A percentile compares a stretch with the other conserved stretches of the same genome.
Conservation (phyloP, 2,329 filamentous ascomycete species). For the Fusarium tanahbumbuense region DNA sequence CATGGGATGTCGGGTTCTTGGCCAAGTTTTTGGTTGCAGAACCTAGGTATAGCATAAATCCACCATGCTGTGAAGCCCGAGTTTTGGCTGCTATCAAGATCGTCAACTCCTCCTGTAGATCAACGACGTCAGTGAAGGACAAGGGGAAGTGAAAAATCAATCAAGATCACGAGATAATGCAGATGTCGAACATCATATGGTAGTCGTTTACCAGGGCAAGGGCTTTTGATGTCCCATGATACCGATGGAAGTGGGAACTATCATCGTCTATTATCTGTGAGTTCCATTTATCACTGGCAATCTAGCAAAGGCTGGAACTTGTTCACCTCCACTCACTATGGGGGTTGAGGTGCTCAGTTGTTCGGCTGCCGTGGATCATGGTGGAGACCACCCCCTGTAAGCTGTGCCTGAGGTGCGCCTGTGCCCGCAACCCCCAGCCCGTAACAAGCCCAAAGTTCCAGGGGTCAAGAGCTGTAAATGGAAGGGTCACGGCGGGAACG, state of each 20-base stretch:
- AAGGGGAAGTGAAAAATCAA: conserved; percentile 2
- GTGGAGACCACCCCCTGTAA: conserved; percentile 26
- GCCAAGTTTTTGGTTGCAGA: conserved; percentile 31
- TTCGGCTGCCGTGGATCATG: conserved; percentile 29
- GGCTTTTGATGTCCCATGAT: neutral
- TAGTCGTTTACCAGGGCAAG: conserved; percentile 7
- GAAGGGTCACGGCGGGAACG: conserved; percentile 27
- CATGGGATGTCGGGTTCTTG: conserved; percentile 12
- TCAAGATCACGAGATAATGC: conserved; percentile 7
- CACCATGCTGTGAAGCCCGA: conserved; percentile 30
- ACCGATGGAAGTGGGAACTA: neutral
- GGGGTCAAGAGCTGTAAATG: conserved; percentile 5
- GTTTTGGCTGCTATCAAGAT: conserved; percentile 19
- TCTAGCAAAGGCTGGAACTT: neutral
- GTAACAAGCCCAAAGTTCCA: conserved; percentile 11
- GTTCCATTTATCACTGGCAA: neutral
- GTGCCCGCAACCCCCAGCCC: conserved; percentile 40
- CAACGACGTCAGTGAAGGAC: conserved; percentile 30
- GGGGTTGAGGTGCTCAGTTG: neutral
- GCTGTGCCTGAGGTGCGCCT: conserved; percentile 1
- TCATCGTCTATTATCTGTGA: neutral
- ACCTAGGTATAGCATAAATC: neutral
- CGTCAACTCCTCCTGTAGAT: conserved; percentile 34
- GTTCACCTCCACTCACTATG: neutral
- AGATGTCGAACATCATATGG: conserved; percentile 10